These are phyloP conservation scores for Nepenthes gracilis DNA, from an alignment of 148 eudicot species.

Conservation along the genomic window DNA sequence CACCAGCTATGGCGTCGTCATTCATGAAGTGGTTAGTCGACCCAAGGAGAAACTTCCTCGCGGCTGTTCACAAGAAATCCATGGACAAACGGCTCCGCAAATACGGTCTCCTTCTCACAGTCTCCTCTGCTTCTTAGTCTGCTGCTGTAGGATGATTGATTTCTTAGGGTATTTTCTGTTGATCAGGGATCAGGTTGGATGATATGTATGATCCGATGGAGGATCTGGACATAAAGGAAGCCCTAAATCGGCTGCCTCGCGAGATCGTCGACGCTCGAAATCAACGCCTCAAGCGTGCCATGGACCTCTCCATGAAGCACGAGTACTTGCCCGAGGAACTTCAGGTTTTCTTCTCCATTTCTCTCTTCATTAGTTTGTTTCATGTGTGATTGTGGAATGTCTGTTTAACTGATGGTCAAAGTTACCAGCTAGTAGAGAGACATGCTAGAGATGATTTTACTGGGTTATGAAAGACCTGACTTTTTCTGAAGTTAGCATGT, in stretches of 20 bases:
- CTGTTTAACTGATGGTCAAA: no score
- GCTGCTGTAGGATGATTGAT: background rate
- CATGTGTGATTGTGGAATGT: background rate
- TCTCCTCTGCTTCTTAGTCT: background rate
- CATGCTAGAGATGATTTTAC: no score
- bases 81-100: slow-evolving; percentile 58
- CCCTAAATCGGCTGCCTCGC: slow-evolving; percentile 68
- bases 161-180: background rate
- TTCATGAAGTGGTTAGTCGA: slow-evolving; percentile 49
- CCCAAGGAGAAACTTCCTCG: slow-evolving; percentile 66
- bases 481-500: no score
- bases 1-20: slow-evolving; percentile 27
- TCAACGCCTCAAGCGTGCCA: slow-evolving; percentile 88
- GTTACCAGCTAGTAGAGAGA: no score
- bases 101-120: slow-evolving; percentile 33
- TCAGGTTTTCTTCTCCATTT: slow-evolving; percentile 36
- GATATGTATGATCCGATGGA: slow-evolving; percentile 72
- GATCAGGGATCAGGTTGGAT: slow-evolving; percentile 65
- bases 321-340: slow-evolving; percentile 62
- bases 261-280: slow-evolving; percentile 87
- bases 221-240: slow-evolving; percentile 79
- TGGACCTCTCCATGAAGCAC: slow-evolving; percentile 93
- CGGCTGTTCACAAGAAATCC: slow-evolving; percentile 63
- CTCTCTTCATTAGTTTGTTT: background rate
- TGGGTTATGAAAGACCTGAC: no score